These are phyloP conservation scores for Albatrellus ellisii DNA, from an alignment of 768 basidiomycete genomes.

Conservation along the genomic window DNA sequence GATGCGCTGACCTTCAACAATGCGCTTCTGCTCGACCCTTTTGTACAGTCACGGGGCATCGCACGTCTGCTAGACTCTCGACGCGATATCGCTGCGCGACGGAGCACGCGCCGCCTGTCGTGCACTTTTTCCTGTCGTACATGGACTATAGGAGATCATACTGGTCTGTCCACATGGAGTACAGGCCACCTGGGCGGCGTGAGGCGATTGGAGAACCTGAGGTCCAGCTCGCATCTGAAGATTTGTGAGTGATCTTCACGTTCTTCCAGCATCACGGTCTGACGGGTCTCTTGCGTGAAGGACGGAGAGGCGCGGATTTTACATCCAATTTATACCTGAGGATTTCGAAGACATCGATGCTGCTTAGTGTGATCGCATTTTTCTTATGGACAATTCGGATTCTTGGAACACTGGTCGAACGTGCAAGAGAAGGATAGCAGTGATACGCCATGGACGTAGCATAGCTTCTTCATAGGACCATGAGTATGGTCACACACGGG, in stretches of 20 bases:
- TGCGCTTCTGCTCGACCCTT: not conserved
- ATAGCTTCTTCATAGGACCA: no score
- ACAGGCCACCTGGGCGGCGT: not conserved
- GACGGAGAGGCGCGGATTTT: conserved; percentile 5
- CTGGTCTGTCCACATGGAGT: conserved; percentile 2
- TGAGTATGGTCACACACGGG: no score
- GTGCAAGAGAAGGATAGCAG: not conserved
- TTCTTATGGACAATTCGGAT: not conserved
- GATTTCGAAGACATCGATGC: conserved; percentile 2
- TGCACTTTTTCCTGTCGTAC: conserved; percentile 9
- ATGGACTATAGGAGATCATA: conserved; percentile 4
- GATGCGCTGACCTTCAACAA: not conserved
- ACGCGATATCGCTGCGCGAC: no score
- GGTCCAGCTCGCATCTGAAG: not conserved
- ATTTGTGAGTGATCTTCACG: not conserved
- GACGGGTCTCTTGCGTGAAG: not conserved
- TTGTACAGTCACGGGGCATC: conserved; percentile 6
- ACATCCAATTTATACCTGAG: conserved; percentile 7
- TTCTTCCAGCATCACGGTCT: not conserved
- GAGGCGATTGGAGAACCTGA: conserved; percentile 1
- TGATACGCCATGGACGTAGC: no score
- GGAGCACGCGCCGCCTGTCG: conserved; percentile 1
- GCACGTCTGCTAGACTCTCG: conserved; percentile 3
- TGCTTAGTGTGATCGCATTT: not conserved
- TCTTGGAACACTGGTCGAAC: not conserved